phyloP scores from a whole-genome alignment of 306 rosid genomes.

The Cucurbita maxima region DNA sequence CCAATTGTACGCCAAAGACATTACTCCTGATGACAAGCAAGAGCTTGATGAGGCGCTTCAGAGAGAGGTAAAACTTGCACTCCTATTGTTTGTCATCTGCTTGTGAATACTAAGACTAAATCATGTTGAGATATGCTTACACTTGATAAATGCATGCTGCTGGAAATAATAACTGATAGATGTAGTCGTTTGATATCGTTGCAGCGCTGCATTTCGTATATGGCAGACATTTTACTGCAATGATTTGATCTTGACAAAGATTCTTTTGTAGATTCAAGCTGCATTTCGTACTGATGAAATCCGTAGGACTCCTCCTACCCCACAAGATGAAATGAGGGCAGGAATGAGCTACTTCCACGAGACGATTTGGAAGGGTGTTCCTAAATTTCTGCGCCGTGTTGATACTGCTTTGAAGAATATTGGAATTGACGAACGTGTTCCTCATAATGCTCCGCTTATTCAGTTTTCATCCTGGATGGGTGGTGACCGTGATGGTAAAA shows the following conservation, averaged over 20 bases:
- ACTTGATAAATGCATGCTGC: neutral
- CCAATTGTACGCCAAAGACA: slow-evolving; percentile 72
- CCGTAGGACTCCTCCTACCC: slow-evolving; percentile 85
- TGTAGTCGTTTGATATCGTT: neutral
- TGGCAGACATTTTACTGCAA: neutral
- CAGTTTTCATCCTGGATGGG: slow-evolving; percentile 99
- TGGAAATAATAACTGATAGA: neutral
- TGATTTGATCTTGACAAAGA: neutral
- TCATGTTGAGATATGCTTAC: neutral
- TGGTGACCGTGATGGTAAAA: slow-evolving; percentile 95
- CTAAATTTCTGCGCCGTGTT: slow-evolving; percentile 82
- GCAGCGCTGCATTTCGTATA: neutral
- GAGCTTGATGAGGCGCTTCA: slow-evolving; percentile 95
- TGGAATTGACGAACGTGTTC: slow-evolving; percentile 82
- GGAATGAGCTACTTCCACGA: slow-evolving; percentile 99
- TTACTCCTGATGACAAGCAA: slow-evolving; percentile 97
- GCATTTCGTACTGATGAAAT: slow-evolving; percentile 98
- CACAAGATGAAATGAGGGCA: slow-evolving; percentile 95
- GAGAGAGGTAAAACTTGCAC: slow-evolving; percentile 51
- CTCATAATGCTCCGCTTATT: slow-evolving; percentile 90
- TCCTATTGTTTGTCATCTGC: neutral
- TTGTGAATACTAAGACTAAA: neutral
- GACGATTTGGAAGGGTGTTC: slow-evolving; percentile 94
- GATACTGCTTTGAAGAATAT: slow-evolving; percentile 92
- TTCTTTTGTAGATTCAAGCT: slow-evolving; percentile 70